Conservation (phyloP, 805 yeast species). For the Ogataea nonfermentans region DNA sequence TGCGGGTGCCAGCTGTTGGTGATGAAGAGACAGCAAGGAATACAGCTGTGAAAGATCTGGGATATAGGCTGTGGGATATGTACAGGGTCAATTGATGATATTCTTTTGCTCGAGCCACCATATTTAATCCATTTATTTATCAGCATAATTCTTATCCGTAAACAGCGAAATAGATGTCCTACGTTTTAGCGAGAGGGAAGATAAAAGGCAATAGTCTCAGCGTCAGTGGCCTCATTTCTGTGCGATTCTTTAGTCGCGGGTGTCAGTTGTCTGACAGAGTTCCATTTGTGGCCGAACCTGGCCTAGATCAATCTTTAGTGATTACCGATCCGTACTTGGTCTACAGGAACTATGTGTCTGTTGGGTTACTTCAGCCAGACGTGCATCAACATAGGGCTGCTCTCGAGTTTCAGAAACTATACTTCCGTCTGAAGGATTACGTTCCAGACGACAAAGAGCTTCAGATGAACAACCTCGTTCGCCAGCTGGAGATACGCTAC, state of each 20-base stretch:
- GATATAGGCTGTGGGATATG: neutral
- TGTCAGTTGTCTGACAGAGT: constrained; percentile 19
- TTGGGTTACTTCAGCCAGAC: constrained; percentile 54
- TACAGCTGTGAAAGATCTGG: constrained; percentile 41
- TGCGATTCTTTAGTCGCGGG: neutral
- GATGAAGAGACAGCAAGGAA: constrained; percentile 62
- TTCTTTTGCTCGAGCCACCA: neutral
- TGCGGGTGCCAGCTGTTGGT: constrained; percentile 83
- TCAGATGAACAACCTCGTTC: constrained; percentile 39
- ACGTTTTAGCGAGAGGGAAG: neutral
- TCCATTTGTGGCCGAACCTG: constrained; percentile 25
- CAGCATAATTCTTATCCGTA: constrained; percentile 8
- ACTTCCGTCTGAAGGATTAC: constrained; percentile 57
- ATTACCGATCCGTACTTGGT: constrained; percentile 60
- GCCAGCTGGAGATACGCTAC: constrained; percentile 34
- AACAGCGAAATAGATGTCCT: constrained; percentile 6
- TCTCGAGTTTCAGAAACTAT: constrained; percentile 59
- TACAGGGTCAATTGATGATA: neutral
- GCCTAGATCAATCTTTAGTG: constrained; percentile 5
- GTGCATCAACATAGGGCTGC: constrained; percentile 61
- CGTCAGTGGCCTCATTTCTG: neutral
- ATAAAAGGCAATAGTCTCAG: too few relatives aligned
- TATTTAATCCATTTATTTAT: constrained; percentile 1
- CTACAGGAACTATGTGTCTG: constrained; percentile 51
- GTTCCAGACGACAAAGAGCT: constrained; percentile 50